Percentiles rank a stretch among this genome's conserved stretches.
phyloP scores from a whole-genome alignment of 192 early-diverging fungal species.

The Coemansia sp. region DNA sequence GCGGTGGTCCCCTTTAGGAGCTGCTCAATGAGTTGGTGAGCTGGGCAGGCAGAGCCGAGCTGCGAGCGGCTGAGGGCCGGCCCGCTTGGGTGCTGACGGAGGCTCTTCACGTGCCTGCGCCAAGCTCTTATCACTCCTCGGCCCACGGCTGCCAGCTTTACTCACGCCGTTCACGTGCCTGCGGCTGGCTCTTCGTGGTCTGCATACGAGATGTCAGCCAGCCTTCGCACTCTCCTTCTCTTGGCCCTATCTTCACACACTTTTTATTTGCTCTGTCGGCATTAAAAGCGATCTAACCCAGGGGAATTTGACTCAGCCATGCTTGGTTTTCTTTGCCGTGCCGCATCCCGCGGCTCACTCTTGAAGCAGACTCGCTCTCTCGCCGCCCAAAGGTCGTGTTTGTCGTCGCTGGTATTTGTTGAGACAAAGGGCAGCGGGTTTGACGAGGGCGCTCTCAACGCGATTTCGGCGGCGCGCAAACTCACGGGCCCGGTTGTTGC shows the following conservation, averaged over 20 bases:
- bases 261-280: background rate
- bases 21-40: no score
- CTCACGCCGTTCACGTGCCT: no score
- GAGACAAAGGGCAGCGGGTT: conserved; percentile 80
- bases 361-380: conserved; percentile 3
- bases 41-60: no score
- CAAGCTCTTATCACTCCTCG: no score
- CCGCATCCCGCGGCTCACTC: conserved; percentile 2
- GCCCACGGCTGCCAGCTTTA: no score
- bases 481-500: conserved; percentile 82
- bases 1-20: no score
- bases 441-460: conserved; percentile 72
- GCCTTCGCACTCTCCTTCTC: background rate
- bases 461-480: conserved; percentile 79
- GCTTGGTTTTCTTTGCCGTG: conserved; percentile 19
- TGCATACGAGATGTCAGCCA: no score
- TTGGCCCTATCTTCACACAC: background rate
- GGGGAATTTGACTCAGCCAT: conserved; percentile 1
- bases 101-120: no score
- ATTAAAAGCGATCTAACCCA: background rate
- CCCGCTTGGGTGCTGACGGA: no score
- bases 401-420: conserved; percentile 78
- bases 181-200: no score
- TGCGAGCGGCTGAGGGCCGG: no score
- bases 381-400: conserved; percentile 14